These are phyloP conservation scores for Corchorus capsularis DNA, from an alignment of 345 rosid species.

Conservation along the genomic window DNA sequence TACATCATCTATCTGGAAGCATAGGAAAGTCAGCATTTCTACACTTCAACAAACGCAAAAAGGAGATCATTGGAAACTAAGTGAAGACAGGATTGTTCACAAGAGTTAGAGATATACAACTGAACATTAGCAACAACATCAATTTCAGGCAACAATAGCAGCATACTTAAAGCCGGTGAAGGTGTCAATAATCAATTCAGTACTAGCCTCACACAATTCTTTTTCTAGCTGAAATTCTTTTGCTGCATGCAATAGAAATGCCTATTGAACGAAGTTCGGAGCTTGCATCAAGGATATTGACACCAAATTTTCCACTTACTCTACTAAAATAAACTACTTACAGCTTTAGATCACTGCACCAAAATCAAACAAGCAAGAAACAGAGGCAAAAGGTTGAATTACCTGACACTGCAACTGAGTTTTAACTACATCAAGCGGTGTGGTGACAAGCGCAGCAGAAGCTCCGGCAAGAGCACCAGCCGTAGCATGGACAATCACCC, in stretches of 20 bases:
- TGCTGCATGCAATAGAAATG: no score
- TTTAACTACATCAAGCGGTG: conserved; percentile 79
- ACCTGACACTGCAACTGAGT: conserved; percentile 99
- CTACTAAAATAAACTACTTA: background rate
- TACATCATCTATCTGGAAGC: background rate
- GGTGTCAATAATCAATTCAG: no score
- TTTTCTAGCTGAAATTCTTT: no score
- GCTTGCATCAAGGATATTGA: background rate
- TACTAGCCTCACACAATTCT: no score
- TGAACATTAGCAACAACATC: background rate
- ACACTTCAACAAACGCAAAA: background rate
- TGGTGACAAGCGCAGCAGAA: conserved; percentile 58
- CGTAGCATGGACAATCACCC: conserved; percentile 81
- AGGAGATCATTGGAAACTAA: no score
- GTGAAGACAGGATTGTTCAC: no score
- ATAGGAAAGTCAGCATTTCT: background rate
- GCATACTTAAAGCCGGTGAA: background rate
- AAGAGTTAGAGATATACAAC: background rate
- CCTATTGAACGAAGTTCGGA: background rate
- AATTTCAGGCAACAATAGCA: background rate
- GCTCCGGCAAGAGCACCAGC: conserved; percentile 99
- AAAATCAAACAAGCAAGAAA: background rate
- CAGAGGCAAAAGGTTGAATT: conserved; percentile 14
- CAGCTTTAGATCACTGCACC: background rate
- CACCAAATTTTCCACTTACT: background rate